These are phyloP conservation scores for Tritrichomonas musculus DNA, from an alignment of 208 protist species.

Conservation along the genomic window DNA sequence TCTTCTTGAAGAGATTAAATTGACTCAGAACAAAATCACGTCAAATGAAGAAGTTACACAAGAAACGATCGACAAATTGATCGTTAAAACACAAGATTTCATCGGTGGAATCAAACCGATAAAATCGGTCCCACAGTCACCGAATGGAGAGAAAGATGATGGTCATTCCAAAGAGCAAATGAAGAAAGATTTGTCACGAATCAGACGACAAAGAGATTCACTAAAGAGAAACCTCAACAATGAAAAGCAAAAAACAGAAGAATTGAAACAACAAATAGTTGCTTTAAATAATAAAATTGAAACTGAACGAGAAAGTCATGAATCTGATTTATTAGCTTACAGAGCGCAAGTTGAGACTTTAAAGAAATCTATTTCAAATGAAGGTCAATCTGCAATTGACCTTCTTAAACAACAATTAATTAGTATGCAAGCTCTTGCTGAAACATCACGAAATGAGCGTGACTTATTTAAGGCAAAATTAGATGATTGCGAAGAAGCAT, in stretches of 20 bases:
- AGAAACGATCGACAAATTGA: not conserved
- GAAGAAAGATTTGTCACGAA: not conserved
- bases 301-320: not conserved
- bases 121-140: not conserved
- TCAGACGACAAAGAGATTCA: slow-evolving; percentile 30
- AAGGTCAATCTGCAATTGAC: not conserved
- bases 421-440: not conserved
- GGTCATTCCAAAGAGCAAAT: not conserved
- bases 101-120: not conserved
- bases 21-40: not conserved
- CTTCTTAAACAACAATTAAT: not conserved
- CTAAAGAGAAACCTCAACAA: not conserved
- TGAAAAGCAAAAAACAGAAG: not conserved
- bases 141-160: not conserved
- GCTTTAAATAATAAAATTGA: not conserved
- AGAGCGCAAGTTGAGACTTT: not conserved
- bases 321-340: not conserved
- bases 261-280: not conserved
- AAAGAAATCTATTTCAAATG: not conserved
- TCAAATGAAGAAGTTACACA: not conserved
- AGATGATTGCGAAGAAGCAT: not conserved
- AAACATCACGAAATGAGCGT: not conserved
- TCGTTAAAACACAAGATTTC: not conserved
- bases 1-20: not conserved
- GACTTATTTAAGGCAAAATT: not conserved